Conservation (phyloP, 805 yeast genomes). For the Ogataea methanolica region DNA sequence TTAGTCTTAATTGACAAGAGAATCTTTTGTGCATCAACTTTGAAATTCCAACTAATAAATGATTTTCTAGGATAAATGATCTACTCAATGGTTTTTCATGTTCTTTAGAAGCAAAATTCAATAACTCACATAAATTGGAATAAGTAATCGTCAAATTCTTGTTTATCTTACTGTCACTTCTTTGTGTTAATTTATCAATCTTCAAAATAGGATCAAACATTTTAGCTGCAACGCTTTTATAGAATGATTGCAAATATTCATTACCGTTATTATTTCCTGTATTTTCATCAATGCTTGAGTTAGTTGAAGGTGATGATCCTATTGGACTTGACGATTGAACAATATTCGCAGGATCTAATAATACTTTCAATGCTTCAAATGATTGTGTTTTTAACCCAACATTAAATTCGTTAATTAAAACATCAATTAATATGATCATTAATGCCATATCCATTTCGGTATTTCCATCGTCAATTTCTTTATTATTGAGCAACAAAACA, state of each 20-base stretch:
- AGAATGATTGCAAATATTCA: constrained; percentile 54
- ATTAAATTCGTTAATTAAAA: constrained; percentile 58
- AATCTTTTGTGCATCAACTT: constrained; percentile 40
- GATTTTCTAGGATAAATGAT: constrained; percentile 57
- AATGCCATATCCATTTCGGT: constrained; percentile 34
- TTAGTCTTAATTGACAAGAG: constrained; percentile 52
- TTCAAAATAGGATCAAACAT: constrained; percentile 26
- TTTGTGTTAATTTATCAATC: constrained; percentile 4
- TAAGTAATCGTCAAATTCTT: constrained; percentile 14
- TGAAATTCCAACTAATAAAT: constrained; percentile 53
- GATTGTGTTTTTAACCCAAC: constrained; percentile 79
- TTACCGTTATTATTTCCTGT: constrained; percentile 13
- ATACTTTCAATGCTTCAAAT: constrained; percentile 71
- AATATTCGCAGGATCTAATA: constrained; percentile 52
- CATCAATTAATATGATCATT: constrained; percentile 51
- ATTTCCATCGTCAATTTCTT: constrained; percentile 9
- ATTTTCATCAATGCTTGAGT: constrained; percentile 7
- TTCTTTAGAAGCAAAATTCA: constrained; percentile 60
- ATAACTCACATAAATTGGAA: constrained; percentile 56
- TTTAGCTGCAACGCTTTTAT: constrained; percentile 36
- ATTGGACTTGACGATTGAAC: constrained; percentile 8
- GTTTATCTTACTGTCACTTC: background rate
- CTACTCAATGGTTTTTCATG: constrained; percentile 58
- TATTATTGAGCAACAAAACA: constrained; percentile 48
- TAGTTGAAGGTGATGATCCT: constrained; percentile 11